Evolutionary conservation across 306 rosid genomes (phyloP).

Genomic region (Cyamopsis tetragonoloba): DNA sequence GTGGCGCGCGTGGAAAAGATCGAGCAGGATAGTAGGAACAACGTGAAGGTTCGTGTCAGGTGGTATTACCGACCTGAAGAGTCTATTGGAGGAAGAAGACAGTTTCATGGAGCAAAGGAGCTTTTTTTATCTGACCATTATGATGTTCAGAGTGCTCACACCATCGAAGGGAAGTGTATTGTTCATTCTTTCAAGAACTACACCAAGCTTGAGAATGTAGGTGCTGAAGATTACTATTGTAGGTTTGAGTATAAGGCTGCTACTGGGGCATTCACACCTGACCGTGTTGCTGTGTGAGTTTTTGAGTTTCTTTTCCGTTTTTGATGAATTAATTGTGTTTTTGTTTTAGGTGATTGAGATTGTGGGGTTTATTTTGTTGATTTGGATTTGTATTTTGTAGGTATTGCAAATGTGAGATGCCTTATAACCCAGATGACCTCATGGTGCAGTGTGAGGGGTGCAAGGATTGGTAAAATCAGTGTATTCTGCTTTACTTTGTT

Average conservation of each 20-base stretch:
- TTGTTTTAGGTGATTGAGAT: background rate
- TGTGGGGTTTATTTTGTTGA: background rate
- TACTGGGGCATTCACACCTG: conserved; percentile 73
- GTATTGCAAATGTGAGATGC: conserved; percentile 96
- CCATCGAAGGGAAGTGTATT: conserved; percentile 71
- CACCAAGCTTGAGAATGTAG: conserved; percentile 78
- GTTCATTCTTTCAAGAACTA: conserved; percentile 79
- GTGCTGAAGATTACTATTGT: conserved; percentile 74
- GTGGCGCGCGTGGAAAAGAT: conserved; percentile 77
- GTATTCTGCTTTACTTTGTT: conserved; percentile 26
- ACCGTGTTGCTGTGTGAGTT: conserved; percentile 88
- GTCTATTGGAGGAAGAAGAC: conserved; percentile 76
- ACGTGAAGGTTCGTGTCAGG: conserved; percentile 65
- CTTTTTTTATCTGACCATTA: conserved; percentile 70
- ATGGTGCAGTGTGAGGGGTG: conserved; percentile 98
- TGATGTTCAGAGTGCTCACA: conserved; percentile 74
- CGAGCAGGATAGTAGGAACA: conserved; percentile 48
- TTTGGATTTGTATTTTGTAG: conserved; percentile 39
- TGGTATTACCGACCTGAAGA: conserved; percentile 90
- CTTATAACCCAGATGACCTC: conserved; percentile 90
- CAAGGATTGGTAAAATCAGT: conserved; percentile 79
- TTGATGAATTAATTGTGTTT: background rate
- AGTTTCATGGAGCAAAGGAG: conserved; percentile 79
- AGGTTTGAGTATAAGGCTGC: conserved; percentile 87
- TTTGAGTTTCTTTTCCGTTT: background rate